Evolutionary conservation across 495 filamentous ascomycete genomes (phyloP), one percentile per base, ranked within the genome.

Genomic region (Hypoxylon rickii): DNA sequence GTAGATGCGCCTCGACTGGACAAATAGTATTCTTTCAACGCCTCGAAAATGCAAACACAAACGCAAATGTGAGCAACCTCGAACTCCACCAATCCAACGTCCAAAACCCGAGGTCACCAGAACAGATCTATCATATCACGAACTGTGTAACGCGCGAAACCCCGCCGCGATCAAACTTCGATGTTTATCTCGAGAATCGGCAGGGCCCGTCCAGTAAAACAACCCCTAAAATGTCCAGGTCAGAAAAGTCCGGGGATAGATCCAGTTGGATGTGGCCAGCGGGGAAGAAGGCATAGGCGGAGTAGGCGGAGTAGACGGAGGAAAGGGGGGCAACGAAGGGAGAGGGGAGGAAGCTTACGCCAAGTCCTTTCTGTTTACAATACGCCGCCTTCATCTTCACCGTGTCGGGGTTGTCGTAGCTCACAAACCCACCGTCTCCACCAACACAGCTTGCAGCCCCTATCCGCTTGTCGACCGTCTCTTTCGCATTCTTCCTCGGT

Each of bases 201-300:
- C 88, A 15, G 87, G 87, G n/a, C 89, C 90, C 46, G 88, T 88
- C 92, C 90, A 96, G 70, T 92, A 96, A 68, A 95, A 96, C 29
- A 96, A 71, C 0, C 92, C 92, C 79, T 82, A 51, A 7, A 54
- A 36, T 26, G 11, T 42, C 15, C 39, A 33, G 13, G 54, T 59
- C 38, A 63, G 55, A 38, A 54, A 47, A 33, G 6, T 29, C 18
- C 8, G 36, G 19, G 10, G 11, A 16, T 2, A 18, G 8, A 44
- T 13, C 20, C 4, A 13, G 7, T 36, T 13, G 7, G 32, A 36
- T 31, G 26, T 5, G 5, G 26, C 26, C 26, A 11, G 26, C 11
- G 26, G 34, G 40, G 43, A 15, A 32, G 7, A 34, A 4, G 29
- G 12, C n/a, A n/a, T n/a, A n/a, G n/a, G n/a, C n/a, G n/a, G n/a